Conservation (phyloP, 768 basidiomycete genomes). For the Hygrophoropsis aurantiaca region DNA sequence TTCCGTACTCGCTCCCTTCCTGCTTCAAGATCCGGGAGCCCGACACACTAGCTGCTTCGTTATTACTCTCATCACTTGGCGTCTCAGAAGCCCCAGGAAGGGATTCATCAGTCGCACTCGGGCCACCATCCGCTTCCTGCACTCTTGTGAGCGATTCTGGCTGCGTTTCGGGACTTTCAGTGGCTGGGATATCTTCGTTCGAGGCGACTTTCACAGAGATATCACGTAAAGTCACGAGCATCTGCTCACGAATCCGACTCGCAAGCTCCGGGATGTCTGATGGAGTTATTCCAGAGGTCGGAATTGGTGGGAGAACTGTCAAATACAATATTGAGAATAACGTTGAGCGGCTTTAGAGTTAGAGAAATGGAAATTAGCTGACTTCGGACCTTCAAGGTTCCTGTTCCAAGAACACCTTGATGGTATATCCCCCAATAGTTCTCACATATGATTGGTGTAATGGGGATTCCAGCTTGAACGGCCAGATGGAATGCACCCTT, state of each 20-base stretch:
- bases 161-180: conserved; percentile 21
- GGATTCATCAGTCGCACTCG: conserved; percentile 23
- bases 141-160: conserved; percentile 9
- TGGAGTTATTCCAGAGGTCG: conserved; percentile 67
- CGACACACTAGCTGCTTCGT: conserved; percentile 23
- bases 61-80: conserved; percentile 23
- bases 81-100: conserved; percentile 21
- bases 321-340: conserved; percentile 5
- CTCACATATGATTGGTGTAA: conserved; percentile 89
- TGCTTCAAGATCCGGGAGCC: conserved; percentile 36
- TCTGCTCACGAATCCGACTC: conserved; percentile 66
- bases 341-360: conserved; percentile 4
- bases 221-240: conserved; percentile 76
- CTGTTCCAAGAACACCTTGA: conserved; percentile 71
- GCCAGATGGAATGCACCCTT: conserved; percentile 98
- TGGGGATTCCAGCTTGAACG: conserved; percentile 84
- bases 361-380: conserved; percentile 4
- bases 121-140: conserved; percentile 6
- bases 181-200: conserved; percentile 13
- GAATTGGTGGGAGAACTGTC: conserved; percentile 86
- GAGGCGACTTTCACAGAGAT: conserved; percentile 61
- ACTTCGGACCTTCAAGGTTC: conserved; percentile 80
- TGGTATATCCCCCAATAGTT: conserved; percentile 91
- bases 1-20: conserved; percentile 60
- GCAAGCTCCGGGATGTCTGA: conserved; percentile 72